phyloP scores from a whole-genome alignment of 768 basidiomycete genomes.

The Calocera cornea region DNA sequence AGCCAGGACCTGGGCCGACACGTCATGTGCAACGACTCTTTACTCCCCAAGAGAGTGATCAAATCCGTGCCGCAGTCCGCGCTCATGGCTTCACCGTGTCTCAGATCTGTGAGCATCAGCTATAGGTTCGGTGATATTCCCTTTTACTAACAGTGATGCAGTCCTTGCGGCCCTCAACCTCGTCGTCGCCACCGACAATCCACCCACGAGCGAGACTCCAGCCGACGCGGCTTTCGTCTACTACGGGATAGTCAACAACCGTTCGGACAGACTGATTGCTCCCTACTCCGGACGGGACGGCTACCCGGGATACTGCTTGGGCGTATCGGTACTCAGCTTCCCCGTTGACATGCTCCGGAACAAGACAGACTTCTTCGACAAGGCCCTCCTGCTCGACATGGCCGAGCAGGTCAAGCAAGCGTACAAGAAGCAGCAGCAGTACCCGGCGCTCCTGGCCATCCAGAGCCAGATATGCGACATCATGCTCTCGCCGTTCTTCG shows the following conservation, averaged over 20 bases:
- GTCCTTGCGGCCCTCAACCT: neutral
- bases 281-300: neutral
- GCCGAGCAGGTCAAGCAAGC: neutral
- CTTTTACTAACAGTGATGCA: neutral
- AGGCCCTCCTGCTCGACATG: neutral
- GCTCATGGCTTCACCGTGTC: neutral
- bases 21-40: neutral
- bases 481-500: neutral
- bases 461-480: neutral
- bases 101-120: neutral
- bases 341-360: neutral
- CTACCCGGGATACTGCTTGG: neutral
- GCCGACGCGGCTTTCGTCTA: neutral
- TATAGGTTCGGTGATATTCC: neutral
- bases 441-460: neutral
- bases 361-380: neutral
- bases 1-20: neutral
- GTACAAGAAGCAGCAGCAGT: neutral
- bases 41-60: neutral
- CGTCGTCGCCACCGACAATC: neutral
- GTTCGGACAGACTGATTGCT: neutral
- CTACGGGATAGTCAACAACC: neutral
- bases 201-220: neutral
- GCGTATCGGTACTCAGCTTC: neutral
- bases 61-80: neutral